Percentiles rank a stretch among this genome's conserved stretches.
These are phyloP conservation scores for Sarocladium strictum DNA, from an alignment of 2,329 filamentous ascomycete genomes.

Conservation along the genomic window DNA sequence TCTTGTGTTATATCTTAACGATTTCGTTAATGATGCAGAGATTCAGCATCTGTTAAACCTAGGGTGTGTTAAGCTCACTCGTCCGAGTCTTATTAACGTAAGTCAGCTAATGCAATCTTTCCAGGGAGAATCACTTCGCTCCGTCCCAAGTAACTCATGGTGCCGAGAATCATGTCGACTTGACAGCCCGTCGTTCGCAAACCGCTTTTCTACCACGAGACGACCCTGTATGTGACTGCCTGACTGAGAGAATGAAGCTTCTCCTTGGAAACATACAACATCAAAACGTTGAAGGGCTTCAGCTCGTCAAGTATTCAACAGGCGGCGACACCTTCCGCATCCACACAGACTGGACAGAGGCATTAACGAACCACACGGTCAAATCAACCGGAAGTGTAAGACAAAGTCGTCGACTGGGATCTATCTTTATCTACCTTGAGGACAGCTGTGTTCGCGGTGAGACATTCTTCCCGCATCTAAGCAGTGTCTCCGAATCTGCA, in stretches of 20 bases:
- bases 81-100: too few relatives aligned
- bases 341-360: background rate
- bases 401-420: too few relatives aligned
- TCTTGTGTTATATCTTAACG: background rate
- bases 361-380: background rate
- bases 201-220: background rate
- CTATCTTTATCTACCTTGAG: conserved; percentile 37
- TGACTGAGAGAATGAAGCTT: background rate
- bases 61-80: background rate
- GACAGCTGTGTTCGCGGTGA: conserved; percentile 32
- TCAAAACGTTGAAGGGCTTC: background rate
- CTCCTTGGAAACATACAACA: background rate
- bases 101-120: background rate
- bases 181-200: background rate
- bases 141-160: background rate
- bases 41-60: background rate
- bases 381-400: conserved; percentile 19
- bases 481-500: conserved; percentile 13
- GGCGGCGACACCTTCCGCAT: background rate
- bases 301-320: background rate
- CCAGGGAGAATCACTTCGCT: background rate
- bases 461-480: conserved; percentile 33
- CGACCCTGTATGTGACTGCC: background rate
- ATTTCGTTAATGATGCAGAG: background rate
- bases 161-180: background rate